Evolutionary conservation across 805 yeast species (phyloP), one percentile per base, ranked within the genome.

Genomic region (Barnettozyma wickerhamii): DNA sequence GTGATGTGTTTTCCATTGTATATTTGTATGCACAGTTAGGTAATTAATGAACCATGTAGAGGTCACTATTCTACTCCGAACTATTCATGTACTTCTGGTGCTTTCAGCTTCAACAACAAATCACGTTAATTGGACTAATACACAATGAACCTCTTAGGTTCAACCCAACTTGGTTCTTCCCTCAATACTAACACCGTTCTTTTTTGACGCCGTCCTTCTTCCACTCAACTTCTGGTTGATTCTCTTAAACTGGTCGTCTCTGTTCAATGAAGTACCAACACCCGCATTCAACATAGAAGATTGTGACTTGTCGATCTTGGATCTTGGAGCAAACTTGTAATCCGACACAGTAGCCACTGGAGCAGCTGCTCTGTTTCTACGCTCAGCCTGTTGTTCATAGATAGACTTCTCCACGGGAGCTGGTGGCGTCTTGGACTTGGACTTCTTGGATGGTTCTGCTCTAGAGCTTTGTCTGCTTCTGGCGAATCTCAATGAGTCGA

Each of bases 311-410:
- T 69, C 71, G 33, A 80, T 59, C 53, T 75, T 79, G 47, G 84
- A 84, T 56, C 72, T 79, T 41, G 98, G 98, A 1, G 97, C 98
- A 57, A 85, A 81, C 55, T 83, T 84, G 68, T 87, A 90, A 44
- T 91, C 95, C 12, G 88, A 78, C 4, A 93, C 83, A 47, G 93
- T 77, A 33, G 91, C 89, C 27, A 83, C 80, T n/a, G 98, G 98
- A 37, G 93, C 91, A 30, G 95, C 95, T 4, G 98, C 97, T 62
- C 98, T 77, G 63, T 85, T 85, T 65, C 96, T 77, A 64, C 96
- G 77, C 50, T 81, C 88, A 9, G 96, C 96, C 53, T 86, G 82
- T 59, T 84, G 90, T 65, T 89, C 96, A 55, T 89, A 90, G 45
- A 85, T 69, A 2, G 90, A 62, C 62, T 74, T 81, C 35, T 64